A percentile compares a stretch with the other conserved stretches of the same genome.
Conservation (phyloP, 345 rosid species). For the Eucalyptus fibrosa region DNA sequence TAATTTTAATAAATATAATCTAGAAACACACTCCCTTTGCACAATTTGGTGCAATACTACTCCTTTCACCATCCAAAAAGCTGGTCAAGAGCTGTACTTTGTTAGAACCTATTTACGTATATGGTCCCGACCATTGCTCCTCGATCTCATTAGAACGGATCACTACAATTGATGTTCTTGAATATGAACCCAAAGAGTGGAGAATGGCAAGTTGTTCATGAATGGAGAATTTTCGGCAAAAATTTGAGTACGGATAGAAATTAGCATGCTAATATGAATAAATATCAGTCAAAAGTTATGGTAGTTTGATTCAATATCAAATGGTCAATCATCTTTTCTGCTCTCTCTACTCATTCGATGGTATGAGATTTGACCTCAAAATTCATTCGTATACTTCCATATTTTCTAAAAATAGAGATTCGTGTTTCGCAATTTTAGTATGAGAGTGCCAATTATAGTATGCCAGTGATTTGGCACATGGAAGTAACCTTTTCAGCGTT, state of each 20-base stretch:
- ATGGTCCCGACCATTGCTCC: accelerated
- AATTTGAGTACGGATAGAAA: too few relatives aligned
- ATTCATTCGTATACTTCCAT: not conserved
- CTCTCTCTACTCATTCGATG: not conserved
- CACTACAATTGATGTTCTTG: not conserved
- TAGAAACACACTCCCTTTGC: not conserved
- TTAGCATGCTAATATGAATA: too few relatives aligned
- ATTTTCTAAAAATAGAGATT: not conserved
- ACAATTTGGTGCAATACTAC: not conserved
- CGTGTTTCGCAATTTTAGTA: not conserved
- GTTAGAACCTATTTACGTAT: not conserved
- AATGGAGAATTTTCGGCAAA: not conserved
- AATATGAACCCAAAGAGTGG: not conserved
- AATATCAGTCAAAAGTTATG: too few relatives aligned
- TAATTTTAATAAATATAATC: not conserved
- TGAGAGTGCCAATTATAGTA: not conserved
- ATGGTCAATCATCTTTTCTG: not conserved
- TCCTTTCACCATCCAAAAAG: not conserved
- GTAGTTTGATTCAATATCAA: not conserved
- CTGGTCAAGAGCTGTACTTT: not conserved
- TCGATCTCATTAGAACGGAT: not conserved
- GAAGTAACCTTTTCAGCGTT: not conserved
- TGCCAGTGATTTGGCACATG: not conserved
- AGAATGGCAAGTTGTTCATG: not conserved
- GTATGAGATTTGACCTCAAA: not conserved